Percentiles rank a stretch among this genome's conserved stretches.
phyloP scores from a whole-genome alignment of 2,329 filamentous ascomycete species.

The Monosporascus cannonballus region DNA sequence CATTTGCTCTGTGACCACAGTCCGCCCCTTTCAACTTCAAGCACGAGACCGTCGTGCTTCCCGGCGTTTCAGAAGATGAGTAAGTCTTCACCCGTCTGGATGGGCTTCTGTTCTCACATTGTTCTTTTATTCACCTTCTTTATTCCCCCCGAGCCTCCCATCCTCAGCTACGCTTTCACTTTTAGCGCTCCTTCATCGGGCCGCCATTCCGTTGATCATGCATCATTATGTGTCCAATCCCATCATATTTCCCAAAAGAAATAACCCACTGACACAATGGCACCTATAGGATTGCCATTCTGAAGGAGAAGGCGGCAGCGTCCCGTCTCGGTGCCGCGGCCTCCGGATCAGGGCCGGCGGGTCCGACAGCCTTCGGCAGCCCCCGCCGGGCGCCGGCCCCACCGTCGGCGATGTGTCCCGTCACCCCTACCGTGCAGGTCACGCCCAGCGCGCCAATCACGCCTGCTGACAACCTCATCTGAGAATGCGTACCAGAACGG shows the following conservation, averaged over 20 bases:
- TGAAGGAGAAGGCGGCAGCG: conserved; percentile 47
- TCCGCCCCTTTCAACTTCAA: conserved; percentile 55
- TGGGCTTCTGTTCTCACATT: background rate
- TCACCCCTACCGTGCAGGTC: conserved; percentile 12
- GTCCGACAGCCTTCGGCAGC: conserved; percentile 12
- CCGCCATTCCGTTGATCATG: background rate
- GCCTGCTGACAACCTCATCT: conserved; percentile 15
- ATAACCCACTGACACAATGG: conserved; percentile 1
- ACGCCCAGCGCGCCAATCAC: conserved; percentile 15
- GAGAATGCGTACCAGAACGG: background rate
- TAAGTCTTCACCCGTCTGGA: conserved; percentile 30
- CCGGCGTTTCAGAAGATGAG: conserved; percentile 54
- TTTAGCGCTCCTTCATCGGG: background rate
- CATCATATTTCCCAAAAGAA: background rate
- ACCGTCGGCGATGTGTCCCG: conserved; percentile 10
- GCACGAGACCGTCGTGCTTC: conserved; percentile 45
- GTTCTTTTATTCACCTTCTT: background rate
- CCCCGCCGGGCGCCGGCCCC: conserved; percentile 21
- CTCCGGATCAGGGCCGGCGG: conserved; percentile 2
- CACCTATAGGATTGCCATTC: conserved; percentile 36
- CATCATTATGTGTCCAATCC: background rate
- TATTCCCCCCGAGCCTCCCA: background rate
- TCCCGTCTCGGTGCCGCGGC: conserved; percentile 41
- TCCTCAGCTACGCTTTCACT: background rate
- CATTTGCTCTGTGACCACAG: conserved; percentile 27